Evolutionary conservation across 768 basidiomycete genomes (phyloP).

Genomic region (Rhodocollybia butyracea): DNA sequence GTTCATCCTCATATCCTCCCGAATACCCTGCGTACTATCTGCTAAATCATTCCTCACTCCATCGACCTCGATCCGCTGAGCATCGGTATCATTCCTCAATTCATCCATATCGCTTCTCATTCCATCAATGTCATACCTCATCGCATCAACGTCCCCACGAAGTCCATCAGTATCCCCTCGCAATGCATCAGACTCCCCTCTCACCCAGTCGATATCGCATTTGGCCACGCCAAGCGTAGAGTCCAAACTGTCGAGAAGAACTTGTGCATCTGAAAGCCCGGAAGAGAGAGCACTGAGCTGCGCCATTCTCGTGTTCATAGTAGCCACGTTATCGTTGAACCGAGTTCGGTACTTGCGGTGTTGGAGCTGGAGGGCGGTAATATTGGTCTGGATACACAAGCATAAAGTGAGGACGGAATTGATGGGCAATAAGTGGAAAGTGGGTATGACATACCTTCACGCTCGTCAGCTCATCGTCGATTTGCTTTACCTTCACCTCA

Average conservation of each 20-base stretch:
- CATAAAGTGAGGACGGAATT: background rate
- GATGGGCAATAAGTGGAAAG: background rate
- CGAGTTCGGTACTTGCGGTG: constrained; percentile 8
- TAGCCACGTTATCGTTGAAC: constrained; percentile 13
- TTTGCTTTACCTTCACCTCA: background rate
- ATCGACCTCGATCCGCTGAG: background rate
- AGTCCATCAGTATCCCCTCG: background rate
- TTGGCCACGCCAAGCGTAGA: background rate
- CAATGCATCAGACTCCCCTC: background rate
- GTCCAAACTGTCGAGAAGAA: background rate
- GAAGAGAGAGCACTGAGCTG: constrained; percentile 13
- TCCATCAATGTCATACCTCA: background rate
- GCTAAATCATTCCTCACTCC: background rate
- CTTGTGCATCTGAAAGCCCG: constrained; percentile 1
- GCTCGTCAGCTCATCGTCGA: background rate
- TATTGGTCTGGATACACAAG: constrained; percentile 5
- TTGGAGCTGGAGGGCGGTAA: constrained; percentile 4
- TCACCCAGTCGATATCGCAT: background rate
- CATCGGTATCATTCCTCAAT: background rate
- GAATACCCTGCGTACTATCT: no score
- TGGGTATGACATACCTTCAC: background rate
- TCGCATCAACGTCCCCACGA: background rate
- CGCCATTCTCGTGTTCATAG: constrained; percentile 15
- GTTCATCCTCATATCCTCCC: background rate
- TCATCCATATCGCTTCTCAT: background rate